These are phyloP conservation scores for Bombardia bombarda DNA, from an alignment of 495 filamentous ascomycete genomes.

Conservation along the genomic window DNA sequence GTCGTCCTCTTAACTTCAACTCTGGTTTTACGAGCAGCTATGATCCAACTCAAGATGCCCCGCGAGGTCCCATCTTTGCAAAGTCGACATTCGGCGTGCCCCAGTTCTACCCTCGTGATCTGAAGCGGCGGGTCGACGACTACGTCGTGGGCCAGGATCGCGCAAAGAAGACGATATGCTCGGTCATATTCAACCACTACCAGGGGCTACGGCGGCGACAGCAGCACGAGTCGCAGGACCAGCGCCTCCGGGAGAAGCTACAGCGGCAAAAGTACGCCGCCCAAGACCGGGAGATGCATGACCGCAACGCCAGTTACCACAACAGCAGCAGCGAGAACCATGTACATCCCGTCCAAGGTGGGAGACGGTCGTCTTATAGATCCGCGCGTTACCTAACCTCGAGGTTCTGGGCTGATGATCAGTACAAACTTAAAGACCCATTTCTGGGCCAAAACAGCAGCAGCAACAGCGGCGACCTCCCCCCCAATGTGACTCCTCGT, in stretches of 20 bases:
- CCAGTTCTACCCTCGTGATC: constrained; percentile 65
- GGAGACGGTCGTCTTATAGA: constrained; percentile 21
- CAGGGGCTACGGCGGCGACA: constrained; percentile 75
- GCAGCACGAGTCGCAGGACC: constrained; percentile 70
- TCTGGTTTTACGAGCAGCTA: constrained; percentile 63
- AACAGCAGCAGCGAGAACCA: constrained; percentile 16
- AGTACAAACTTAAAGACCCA: constrained; percentile 49
- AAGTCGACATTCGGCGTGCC: constrained; percentile 50
- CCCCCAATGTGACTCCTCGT: no score
- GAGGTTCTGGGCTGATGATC: constrained; percentile 23
- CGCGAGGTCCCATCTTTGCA: constrained; percentile 41
- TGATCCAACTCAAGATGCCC: constrained; percentile 52
- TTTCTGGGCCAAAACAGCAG: constrained; percentile 61
- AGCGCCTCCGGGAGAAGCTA: constrained; percentile 47
- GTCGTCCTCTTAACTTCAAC: constrained; percentile 31
- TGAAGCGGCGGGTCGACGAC: constrained; percentile 90
- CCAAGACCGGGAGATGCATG: constrained; percentile 30
- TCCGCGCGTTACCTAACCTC: constrained; percentile 13
- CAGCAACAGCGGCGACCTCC: constrained; percentile 26
- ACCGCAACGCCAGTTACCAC: constrained; percentile 10
- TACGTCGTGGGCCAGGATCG: constrained; percentile 95
- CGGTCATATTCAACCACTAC: constrained; percentile 96
- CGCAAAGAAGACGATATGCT: constrained; percentile 90
- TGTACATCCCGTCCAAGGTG: constrained; percentile 42
- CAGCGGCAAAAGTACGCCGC: constrained; percentile 36